Evolutionary conservation across 2,329 filamentous ascomycete genomes (phyloP).

Genomic region (Hypoxylon sp.): DNA sequence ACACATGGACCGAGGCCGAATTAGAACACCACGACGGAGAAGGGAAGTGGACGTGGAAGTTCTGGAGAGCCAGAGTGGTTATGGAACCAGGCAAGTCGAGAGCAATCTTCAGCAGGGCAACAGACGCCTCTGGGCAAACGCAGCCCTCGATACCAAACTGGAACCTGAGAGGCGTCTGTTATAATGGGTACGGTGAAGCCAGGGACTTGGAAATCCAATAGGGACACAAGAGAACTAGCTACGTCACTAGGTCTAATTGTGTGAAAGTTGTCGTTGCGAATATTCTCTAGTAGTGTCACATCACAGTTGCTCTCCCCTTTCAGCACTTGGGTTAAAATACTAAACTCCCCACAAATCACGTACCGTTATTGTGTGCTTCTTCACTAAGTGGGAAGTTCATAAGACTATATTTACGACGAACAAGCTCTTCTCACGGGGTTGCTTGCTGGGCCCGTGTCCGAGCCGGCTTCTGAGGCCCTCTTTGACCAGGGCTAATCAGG

Average conservation of each 20-base stretch:
- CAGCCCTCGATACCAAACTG: conserved; percentile 59
- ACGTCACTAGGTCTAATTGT: background rate
- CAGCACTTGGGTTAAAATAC: too few species aligned
- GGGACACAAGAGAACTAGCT: background rate
- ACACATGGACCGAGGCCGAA: conserved; percentile 57
- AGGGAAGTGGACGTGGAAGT: conserved; percentile 62
- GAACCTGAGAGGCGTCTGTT: conserved; percentile 67
- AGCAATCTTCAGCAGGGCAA: conserved; percentile 61
- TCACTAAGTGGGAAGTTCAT: too few species aligned
- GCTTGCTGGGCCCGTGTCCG: too few species aligned
- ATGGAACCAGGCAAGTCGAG: conserved; percentile 51
- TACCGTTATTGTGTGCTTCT: too few species aligned
- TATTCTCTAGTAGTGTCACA: too few species aligned
- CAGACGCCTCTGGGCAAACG: conserved; percentile 59
- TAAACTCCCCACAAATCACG: too few species aligned
- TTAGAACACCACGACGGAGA: conserved; percentile 34
- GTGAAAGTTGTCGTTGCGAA: too few species aligned
- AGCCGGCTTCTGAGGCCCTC: background rate
- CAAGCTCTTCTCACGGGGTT: too few species aligned
- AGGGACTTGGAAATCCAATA: conserved; percentile 48
- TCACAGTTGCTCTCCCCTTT: too few species aligned
- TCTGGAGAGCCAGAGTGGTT: conserved; percentile 59
- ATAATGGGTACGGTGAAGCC: conserved; percentile 66
- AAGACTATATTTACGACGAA: too few species aligned
- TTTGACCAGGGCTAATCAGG: background rate